Conservation (phyloP, 2,329 filamentous ascomycete species). For the Hyphodiscus sp. region DNA sequence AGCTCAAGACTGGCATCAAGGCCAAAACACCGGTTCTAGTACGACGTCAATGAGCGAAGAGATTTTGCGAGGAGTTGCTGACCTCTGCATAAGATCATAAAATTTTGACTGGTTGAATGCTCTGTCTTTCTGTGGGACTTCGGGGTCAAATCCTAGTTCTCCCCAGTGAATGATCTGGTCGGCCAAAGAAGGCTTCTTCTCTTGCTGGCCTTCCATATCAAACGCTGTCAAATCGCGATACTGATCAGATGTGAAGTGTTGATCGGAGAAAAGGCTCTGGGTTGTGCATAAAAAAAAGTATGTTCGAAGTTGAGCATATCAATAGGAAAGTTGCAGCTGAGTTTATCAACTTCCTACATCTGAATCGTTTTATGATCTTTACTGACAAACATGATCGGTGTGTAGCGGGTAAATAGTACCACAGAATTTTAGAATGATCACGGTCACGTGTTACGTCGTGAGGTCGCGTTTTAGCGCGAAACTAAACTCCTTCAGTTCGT, state of each 20-base stretch:
- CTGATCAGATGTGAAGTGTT: not conserved
- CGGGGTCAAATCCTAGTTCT: slow-evolving; percentile 26
- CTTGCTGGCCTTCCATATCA: not conserved
- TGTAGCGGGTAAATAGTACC: not conserved
- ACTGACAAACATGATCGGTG: no score
- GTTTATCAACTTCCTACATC: not conserved
- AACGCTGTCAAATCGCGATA: slow-evolving; percentile 1
- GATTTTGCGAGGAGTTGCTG: not conserved
- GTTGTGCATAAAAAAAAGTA: not conserved
- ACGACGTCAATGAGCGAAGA: slow-evolving; percentile 8
- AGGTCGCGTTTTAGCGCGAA: not conserved
- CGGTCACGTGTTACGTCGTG: not conserved
- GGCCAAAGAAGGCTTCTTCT: slow-evolving; percentile 19
- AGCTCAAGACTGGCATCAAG: slow-evolving; percentile 55
- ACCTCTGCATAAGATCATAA: slow-evolving; percentile 18
- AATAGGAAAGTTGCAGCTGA: not conserved
- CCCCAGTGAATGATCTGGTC: slow-evolving; percentile 25
- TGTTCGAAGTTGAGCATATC: not conserved
- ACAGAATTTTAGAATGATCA: not conserved
- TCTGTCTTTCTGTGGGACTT: slow-evolving; percentile 14
- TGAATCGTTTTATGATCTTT: not conserved
- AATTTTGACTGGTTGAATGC: slow-evolving; percentile 15
- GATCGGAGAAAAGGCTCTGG: no score
- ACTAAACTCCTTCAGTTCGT: not conserved
- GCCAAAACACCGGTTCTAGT: slow-evolving; percentile 41